These are phyloP conservation scores for Paramecium caudatum DNA, from an alignment of 73 alveolate species.

Conservation along the genomic window DNA sequence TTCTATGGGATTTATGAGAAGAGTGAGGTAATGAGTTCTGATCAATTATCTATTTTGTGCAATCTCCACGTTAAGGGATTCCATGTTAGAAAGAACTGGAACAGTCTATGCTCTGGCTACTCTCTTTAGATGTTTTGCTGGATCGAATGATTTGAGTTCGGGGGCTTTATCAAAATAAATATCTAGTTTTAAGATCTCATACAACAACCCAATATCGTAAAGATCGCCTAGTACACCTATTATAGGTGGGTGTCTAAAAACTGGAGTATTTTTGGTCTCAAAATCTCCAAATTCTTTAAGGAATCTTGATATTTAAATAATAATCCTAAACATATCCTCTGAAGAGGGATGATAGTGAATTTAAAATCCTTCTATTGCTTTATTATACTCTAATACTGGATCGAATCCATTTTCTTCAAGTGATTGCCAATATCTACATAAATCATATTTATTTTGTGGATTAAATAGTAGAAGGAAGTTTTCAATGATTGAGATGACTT, in stretches of 20 bases:
- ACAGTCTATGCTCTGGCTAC: conserved; percentile 64
- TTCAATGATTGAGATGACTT: conserved; percentile 67
- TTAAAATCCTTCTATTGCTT: conserved; percentile 83
- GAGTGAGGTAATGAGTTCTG: conserved; percentile 56
- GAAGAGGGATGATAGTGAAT: conserved; percentile 82
- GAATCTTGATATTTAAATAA: conserved; percentile 83
- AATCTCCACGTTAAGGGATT: conserved; percentile 71
- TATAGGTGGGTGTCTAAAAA: conserved; percentile 85
- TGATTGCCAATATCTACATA: conserved; percentile 84
- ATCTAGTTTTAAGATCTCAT: conserved; percentile 78
- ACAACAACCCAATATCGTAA: conserved; percentile 79
- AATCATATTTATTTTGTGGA: conserved; percentile 82
- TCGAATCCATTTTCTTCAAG: conserved; percentile 82
- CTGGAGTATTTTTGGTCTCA: conserved; percentile 80
- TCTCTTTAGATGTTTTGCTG: conserved; percentile 53
- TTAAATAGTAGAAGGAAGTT: conserved; percentile 71
- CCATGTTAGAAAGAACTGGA: conserved; percentile 29
- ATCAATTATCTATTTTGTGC: conserved; percentile 48
- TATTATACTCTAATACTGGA: conserved; percentile 86
- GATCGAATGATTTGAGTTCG: conserved; percentile 10
- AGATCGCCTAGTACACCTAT: conserved; percentile 78
- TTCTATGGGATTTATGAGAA: conserved; percentile 31
- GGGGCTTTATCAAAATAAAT: conserved; percentile 75
- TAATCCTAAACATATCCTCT: conserved; percentile 81
- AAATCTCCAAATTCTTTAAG: conserved; percentile 85